These are phyloP conservation scores for Aspergillus bridgeri DNA, from an alignment of 495 filamentous ascomycete genomes.

Conservation along the genomic window DNA sequence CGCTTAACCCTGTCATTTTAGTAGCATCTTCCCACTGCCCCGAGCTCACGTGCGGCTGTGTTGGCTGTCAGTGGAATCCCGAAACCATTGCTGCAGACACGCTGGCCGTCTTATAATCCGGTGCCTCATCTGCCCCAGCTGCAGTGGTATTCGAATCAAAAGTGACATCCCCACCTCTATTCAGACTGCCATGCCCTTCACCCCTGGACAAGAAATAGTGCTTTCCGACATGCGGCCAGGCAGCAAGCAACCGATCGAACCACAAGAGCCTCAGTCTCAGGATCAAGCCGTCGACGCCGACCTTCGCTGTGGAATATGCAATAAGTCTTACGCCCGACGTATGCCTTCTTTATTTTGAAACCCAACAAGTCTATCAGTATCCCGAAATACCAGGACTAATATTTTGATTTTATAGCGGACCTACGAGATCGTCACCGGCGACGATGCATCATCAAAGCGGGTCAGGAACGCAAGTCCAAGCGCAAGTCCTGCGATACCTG, in stretches of 20 bases:
- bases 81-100: background rate
- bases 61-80: background rate
- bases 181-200: background rate
- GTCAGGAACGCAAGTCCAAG: constrained; percentile 19
- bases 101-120: background rate
- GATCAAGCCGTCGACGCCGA: background rate
- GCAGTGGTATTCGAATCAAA: background rate
- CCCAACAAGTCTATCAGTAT: background rate
- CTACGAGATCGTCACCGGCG: constrained; percentile 22
- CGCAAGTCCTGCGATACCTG: constrained; percentile 22
- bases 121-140: background rate
- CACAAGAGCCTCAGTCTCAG: background rate
- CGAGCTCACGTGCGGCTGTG: background rate
- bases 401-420: constrained; percentile 10
- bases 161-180: background rate
- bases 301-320: constrained; percentile 17
- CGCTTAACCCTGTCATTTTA: background rate
- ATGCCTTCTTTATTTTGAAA: background rate
- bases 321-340: constrained; percentile 20
- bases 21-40: background rate
- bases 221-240: background rate
- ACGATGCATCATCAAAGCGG: constrained; percentile 18
- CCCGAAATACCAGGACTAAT: background rate
- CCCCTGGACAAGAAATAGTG: background rate
- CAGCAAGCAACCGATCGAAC: background rate